These are phyloP conservation scores for Sherardia arvensis DNA, from an alignment of 257 asterid species.

Conservation along the genomic window DNA sequence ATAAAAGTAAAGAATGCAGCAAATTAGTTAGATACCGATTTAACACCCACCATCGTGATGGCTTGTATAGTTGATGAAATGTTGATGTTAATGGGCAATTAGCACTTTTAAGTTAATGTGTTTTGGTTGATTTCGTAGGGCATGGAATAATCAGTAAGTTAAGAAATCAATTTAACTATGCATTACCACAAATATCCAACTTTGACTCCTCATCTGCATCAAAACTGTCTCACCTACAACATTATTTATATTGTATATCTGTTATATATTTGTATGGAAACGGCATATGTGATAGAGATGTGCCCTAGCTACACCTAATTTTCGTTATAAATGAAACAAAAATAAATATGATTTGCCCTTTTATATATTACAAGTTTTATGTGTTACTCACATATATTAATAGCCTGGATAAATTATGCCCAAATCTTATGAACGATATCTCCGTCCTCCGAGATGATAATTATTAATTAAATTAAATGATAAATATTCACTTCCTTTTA, in stretches of 20 bases:
- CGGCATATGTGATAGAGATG: no score
- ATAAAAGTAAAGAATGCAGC: slow-evolving; percentile 3
- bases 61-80: slow-evolving; percentile 44
- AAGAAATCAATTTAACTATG: slow-evolving; percentile 50
- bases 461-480: no score
- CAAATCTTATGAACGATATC: no score
- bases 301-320: no score
- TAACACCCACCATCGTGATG: slow-evolving; percentile 65
- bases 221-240: background rate
- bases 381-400: no score
- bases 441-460: no score
- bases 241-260: background rate
- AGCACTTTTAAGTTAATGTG: slow-evolving; percentile 22
- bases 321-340: no score
- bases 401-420: no score
- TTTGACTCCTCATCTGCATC: slow-evolving; percentile 62
- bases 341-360: no score
- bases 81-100: slow-evolving; percentile 51
- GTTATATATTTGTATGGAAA: background rate
- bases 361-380: no score
- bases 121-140: slow-evolving; percentile 48
- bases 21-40: slow-evolving; percentile 42
- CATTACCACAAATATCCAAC: slow-evolving; percentile 25
- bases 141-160: slow-evolving; percentile 62
- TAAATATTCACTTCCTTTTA: no score